phyloP scores from a whole-genome alignment of 140 eudicot genomes.

The Senecio squalidus region DNA sequence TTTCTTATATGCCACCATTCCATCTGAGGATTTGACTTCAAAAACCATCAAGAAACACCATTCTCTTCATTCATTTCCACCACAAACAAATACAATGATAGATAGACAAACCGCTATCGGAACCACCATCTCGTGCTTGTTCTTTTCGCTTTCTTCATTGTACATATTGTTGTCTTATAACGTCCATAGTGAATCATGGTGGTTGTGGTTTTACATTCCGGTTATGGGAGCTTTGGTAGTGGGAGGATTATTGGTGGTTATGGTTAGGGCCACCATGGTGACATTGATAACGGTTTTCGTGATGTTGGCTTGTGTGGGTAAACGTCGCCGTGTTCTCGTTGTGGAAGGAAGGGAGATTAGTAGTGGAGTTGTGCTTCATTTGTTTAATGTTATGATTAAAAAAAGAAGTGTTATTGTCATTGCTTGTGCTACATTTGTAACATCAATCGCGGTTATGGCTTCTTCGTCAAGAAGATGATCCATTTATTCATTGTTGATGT shows the following conservation, averaged over 20 bases:
- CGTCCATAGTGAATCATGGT: slow-evolving; percentile 8
- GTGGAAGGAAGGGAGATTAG: slow-evolving; percentile 66
- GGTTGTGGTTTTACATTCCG: slow-evolving; percentile 23
- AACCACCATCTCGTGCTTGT: slow-evolving; percentile 25
- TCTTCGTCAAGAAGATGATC: background rate
- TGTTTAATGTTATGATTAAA: slow-evolving; percentile 40
- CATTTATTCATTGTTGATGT: too few relatives aligned
- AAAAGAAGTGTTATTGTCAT: slow-evolving; percentile 43
- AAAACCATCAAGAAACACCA: slow-evolving; percentile 10
- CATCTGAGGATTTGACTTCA: background rate
- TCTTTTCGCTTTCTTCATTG: slow-evolving; percentile 34
- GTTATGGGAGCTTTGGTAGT: slow-evolving; percentile 25
- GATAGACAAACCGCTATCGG: slow-evolving; percentile 17
- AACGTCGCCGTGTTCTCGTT: slow-evolving; percentile 67
- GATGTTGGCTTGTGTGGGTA: slow-evolving; percentile 68
- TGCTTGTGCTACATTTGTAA: slow-evolving; percentile 43
- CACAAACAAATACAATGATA: slow-evolving; percentile 14
- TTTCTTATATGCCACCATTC: too few relatives aligned
- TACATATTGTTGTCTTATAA: slow-evolving; percentile 24
- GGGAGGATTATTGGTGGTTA: slow-evolving; percentile 37
- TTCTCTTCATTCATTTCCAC: slow-evolving; percentile 1
- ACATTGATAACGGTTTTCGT: slow-evolving; percentile 78
- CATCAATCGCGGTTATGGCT: slow-evolving; percentile 33
- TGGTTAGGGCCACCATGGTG: slow-evolving; percentile 65
- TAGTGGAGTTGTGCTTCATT: slow-evolving; percentile 48